These are phyloP conservation scores for Hypoxylon rickii DNA, from an alignment of 495 filamentous ascomycete genomes.

Conservation along the genomic window DNA sequence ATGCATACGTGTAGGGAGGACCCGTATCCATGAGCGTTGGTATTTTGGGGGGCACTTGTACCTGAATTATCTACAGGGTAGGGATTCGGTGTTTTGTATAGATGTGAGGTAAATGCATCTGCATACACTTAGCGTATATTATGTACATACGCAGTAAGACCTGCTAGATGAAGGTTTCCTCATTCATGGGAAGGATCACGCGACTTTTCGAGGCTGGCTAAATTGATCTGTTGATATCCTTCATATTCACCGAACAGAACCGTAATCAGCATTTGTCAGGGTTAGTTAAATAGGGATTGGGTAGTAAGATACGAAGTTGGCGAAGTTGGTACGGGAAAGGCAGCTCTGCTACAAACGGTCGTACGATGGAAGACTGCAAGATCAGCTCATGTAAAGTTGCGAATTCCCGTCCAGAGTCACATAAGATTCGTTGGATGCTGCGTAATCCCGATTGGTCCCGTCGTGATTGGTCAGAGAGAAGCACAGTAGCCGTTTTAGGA, in stretches of 20 bases:
- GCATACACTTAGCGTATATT: not conserved
- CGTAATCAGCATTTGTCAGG: too few relatives aligned
- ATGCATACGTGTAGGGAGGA: conserved; percentile 1
- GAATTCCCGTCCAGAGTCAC: conserved; percentile 13
- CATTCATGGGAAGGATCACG: conserved; percentile 11
- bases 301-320: conserved; percentile 5
- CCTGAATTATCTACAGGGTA: too few relatives aligned
- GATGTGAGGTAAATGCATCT: not conserved
- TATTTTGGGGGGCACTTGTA: too few relatives aligned
- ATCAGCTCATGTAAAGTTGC: conserved; percentile 26
- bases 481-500: conserved; percentile 19
- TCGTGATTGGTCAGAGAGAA: conserved; percentile 7
- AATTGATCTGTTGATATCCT: too few relatives aligned
- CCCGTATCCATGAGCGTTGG: not conserved
- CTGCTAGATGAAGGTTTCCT: conserved; percentile 14
- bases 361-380: conserved; percentile 34
- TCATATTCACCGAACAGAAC: conserved; percentile 12
- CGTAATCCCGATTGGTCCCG: conserved; percentile 21
- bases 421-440: conserved; percentile 23
- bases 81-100: too few relatives aligned
- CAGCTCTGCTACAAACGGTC: conserved; percentile 26
- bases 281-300: too few relatives aligned
- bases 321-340: conserved; percentile 17
- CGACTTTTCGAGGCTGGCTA: too few relatives aligned
- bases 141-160: not conserved